Conservation (phyloP, 225 moss, liverwort and hornwort genomes). For the Marchantia paleacea region DNA sequence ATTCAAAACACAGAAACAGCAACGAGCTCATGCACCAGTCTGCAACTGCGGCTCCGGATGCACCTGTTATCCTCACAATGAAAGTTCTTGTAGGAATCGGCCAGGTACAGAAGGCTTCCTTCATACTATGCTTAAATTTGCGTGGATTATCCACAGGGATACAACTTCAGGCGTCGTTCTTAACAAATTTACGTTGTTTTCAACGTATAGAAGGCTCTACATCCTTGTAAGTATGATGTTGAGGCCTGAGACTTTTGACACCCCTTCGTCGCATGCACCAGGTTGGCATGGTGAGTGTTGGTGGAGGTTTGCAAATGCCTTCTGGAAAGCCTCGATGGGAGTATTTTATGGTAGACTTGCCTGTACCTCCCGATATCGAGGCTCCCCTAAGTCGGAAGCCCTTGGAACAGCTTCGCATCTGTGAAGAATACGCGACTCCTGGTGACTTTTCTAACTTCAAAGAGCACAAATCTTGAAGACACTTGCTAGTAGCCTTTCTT, state of each 20-base stretch:
- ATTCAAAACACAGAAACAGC: background rate
- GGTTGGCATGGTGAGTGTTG: constrained; percentile 53
- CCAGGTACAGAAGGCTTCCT: constrained; percentile 34
- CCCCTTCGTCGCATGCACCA: constrained; percentile 2
- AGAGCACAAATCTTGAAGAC: no score
- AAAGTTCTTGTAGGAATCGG: constrained; percentile 55
- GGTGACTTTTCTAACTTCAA: constrained; percentile 24
- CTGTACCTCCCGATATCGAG: constrained; percentile 15
- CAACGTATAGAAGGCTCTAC: background rate
- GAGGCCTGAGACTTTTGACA: background rate
- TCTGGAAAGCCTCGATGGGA: constrained; percentile 57
- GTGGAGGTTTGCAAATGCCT: constrained; percentile 52
- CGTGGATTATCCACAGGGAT: background rate
- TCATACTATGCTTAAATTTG: background rate
- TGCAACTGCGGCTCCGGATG: constrained; percentile 17
- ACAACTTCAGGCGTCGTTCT: no score
- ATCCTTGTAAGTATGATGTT: background rate
- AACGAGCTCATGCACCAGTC: background rate
- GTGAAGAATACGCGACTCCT: constrained; percentile 47
- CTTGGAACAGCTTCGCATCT: constrained; percentile 48
- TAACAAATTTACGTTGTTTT: background rate
- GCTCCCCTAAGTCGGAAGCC: constrained; percentile 29
- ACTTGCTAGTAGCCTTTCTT: no score
- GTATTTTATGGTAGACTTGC: constrained; percentile 55
- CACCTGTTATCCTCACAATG: constrained; percentile 50